Base-by-base conservation (phyloP, 495 filamentous ascomycete genomes). In the Xylaria nigripes region DNA sequence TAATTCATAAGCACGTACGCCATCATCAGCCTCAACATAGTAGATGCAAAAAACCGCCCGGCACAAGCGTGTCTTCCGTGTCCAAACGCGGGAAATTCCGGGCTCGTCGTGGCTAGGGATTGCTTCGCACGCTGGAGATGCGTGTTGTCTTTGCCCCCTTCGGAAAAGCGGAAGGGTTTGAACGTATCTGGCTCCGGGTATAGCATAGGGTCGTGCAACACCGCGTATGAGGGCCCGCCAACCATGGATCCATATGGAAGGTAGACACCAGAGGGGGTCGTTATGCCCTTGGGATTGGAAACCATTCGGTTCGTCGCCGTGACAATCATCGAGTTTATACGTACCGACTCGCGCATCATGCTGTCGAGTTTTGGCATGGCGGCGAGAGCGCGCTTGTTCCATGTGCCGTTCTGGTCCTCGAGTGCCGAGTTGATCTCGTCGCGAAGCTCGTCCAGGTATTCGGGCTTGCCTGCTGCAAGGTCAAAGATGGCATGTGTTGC, bases 361-460 rank as follows among this genome's bases (percentile, higher is more conserved):
- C 63, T 69, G 61, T 79, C 76, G 8, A 73, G 59, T 45, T 65
- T 70, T 12, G 66, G 54, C 64, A 79, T 70, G 36, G 61, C 19
- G 47, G 19, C 21, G 4, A 79, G 63, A 21, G 67, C 68, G 5
- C 62, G 64, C 63, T 76, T 78, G 45, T 71, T 70, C 72, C 72
- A 73, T 10, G 50, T 51, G 45, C 61, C 64, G 44, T 59, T 38
- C 50, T 68, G 53, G 16, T 56, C 62, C 0, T 61, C 56, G 1
- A 72, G 60, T 8, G 67, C 63, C 5, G 50, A n/a, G 9, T 46
- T 42, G 29, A 83, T 70, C 58, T 86, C 83, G 21, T 76, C 69
- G 1, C 80, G 70, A 0, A 86, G 63, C 13, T 66, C 66, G 2
- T 70, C 51, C 5, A 78, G 55, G 50, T 71, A 70, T 40, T 77